Percentiles rank a stretch among this genome's conserved stretches.
Conservation (phyloP, 371 early-diverging fungal genomes). For the Basidiobolus meristosporus region DNA sequence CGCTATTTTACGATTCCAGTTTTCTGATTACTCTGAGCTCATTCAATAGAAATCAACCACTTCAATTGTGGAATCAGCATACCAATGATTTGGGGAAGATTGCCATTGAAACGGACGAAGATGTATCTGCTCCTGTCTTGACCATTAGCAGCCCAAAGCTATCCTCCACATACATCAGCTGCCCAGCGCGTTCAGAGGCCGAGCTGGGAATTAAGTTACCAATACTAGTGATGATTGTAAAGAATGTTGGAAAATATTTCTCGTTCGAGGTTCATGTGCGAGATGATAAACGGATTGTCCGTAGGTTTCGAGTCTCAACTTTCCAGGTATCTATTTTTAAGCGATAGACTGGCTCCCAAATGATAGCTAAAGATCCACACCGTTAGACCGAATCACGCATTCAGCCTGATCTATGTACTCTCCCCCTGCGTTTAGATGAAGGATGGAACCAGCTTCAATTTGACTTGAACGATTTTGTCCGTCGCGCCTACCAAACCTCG, state of each 20-base stretch:
- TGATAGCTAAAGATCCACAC: background rate
- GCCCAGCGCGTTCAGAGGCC: too few relatives aligned
- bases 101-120: too few relatives aligned
- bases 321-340: constrained; percentile 42
- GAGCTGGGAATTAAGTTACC: constrained; percentile 85
- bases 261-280: constrained; percentile 77
- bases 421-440: constrained; percentile 87
- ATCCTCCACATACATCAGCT: too few relatives aligned
- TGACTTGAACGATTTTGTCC: constrained; percentile 69
- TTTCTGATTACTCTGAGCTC: too few relatives aligned
- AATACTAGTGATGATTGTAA: constrained; percentile 64
- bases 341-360: background rate
- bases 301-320: constrained; percentile 77
- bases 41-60: too few relatives aligned
- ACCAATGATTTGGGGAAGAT: too few relatives aligned
- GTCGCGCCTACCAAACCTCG: constrained; percentile 72
- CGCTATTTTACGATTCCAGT: too few relatives aligned
- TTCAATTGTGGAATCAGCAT: too few relatives aligned
- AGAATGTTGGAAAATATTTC: constrained; percentile 73
- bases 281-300: constrained; percentile 59
- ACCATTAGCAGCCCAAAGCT: too few relatives aligned
- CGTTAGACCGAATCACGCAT: constrained; percentile 53
- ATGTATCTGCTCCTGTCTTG: too few relatives aligned
- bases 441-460: constrained; percentile 93
- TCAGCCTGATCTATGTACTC: constrained; percentile 70